phyloP scores from a whole-genome alignment of 352 stramenopile species.

The Globisporangium nunn region DNA sequence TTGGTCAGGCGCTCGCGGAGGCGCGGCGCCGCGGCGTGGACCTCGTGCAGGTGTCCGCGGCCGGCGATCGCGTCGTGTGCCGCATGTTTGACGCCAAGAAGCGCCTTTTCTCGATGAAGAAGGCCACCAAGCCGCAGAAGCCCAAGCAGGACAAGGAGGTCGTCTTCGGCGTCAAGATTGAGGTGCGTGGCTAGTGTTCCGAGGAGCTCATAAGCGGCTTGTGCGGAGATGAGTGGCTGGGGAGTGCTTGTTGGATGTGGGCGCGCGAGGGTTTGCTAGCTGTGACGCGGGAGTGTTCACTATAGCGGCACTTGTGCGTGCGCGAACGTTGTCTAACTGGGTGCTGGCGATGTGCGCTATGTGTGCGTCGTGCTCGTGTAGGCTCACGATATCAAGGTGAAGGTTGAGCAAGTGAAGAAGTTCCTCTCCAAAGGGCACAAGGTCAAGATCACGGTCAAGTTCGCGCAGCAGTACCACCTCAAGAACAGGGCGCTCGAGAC shows the following conservation, averaged over 20 bases:
- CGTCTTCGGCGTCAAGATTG: conserved; percentile 61
- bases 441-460: conserved; percentile 72
- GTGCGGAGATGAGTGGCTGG: background rate
- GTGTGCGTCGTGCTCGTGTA: conserved; percentile 6
- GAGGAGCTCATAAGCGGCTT: background rate
- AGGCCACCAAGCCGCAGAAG: conserved; percentile 53
- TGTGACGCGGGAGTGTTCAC: background rate
- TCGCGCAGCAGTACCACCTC: conserved; percentile 48
- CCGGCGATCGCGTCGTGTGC: conserved; percentile 35
- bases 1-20: conserved; percentile 44
- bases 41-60: conserved; percentile 64
- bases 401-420: conserved; percentile 57
- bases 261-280: too few species aligned
- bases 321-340: background rate
- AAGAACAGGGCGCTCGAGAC: conserved; percentile 40
- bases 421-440: conserved; percentile 76
- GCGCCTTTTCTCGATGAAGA: conserved; percentile 63
- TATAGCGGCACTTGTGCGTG: background rate
- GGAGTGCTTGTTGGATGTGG: background rate
- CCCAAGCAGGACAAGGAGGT: conserved; percentile 71
- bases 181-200: conserved; percentile 19
- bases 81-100: conserved; percentile 75
- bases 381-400: conserved; percentile 63
- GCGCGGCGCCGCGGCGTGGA: conserved; percentile 43
- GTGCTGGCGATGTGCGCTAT: background rate